These are phyloP conservation scores for Camellia granthamiana DNA, from an alignment of 148 eudicot genomes.

Conservation along the genomic window DNA sequence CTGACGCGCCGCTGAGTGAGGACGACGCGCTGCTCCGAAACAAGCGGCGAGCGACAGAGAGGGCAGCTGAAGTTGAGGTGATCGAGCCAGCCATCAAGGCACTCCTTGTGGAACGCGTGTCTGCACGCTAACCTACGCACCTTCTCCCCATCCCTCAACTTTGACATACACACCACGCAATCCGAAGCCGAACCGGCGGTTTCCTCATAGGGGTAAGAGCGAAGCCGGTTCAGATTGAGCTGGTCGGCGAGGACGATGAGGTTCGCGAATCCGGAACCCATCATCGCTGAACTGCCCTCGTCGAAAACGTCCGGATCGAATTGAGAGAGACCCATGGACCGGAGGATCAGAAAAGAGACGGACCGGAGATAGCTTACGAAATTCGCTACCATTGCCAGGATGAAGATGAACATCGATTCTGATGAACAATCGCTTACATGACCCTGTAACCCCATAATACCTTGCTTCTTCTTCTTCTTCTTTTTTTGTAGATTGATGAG, in stretches of 20 bases:
- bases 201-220: slow-evolving; percentile 24
- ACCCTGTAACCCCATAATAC: slow-evolving; percentile 62
- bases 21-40: slow-evolving; percentile 38
- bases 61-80: slow-evolving; percentile 68
- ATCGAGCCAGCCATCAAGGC: slow-evolving; percentile 74
- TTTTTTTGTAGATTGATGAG: neutral
- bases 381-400: slow-evolving; percentile 44
- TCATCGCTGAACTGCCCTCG: slow-evolving; percentile 17
- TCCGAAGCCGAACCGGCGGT: slow-evolving; percentile 16
- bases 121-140: slow-evolving; percentile 57
- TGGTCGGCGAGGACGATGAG: slow-evolving; percentile 49
- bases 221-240: slow-evolving; percentile 35
- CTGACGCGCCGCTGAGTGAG: slow-evolving; percentile 37
- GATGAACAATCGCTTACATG: slow-evolving; percentile 67
- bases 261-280: slow-evolving; percentile 38
- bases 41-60: slow-evolving; percentile 56
- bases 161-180: slow-evolving; percentile 61
- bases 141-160: slow-evolving; percentile 42
- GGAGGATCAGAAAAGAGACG: slow-evolving; percentile 25
- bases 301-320: slow-evolving; percentile 17
- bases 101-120: slow-evolving; percentile 70
- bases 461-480: neutral
- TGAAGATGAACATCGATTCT: slow-evolving; percentile 55
- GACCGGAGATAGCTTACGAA: slow-evolving; percentile 47
- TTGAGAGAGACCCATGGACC: slow-evolving; percentile 15